Conservation (phyloP, 108 stramenopile species). For the Parietichytrium sp. region DNA sequence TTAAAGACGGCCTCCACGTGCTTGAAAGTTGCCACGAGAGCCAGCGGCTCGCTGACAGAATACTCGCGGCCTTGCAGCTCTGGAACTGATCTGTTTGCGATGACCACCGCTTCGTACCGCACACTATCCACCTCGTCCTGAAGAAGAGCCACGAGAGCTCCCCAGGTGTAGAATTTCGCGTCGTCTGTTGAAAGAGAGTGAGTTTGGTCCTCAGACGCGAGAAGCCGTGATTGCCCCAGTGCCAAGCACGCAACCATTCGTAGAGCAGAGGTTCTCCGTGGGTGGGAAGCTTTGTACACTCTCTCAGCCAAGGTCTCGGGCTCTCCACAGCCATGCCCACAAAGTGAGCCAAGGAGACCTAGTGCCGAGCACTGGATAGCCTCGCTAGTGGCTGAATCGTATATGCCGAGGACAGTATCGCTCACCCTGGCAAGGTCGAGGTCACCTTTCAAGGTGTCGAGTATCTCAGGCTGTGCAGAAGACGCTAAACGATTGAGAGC, state of each 20-base stretch:
- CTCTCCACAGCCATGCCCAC: too few species aligned
- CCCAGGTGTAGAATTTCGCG: too few species aligned
- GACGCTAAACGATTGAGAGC: too few species aligned
- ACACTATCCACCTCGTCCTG: conserved; percentile 21
- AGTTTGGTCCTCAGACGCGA: background rate
- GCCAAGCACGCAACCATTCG: background rate
- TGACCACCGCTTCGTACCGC: background rate
- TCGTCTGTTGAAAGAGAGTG: too few species aligned
- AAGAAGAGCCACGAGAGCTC: background rate
- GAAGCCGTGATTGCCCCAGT: background rate
- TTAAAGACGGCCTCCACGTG: background rate
- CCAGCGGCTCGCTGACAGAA: conserved; percentile 25
- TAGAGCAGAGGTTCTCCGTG: background rate
- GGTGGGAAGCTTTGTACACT: background rate
- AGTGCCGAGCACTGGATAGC: too few species aligned
- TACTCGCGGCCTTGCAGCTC: background rate
- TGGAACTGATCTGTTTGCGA: background rate
- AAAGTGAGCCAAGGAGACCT: too few species aligned
- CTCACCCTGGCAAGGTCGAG: too few species aligned
- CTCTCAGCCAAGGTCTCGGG: background rate
- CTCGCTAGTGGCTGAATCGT: too few species aligned
- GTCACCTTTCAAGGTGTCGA: too few species aligned
- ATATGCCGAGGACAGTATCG: too few species aligned
- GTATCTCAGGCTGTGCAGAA: too few species aligned
- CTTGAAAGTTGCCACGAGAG: background rate